phyloP scores from a whole-genome alignment of 1,284 basidiomycete species.

The Sporisorium sorghi region DNA sequence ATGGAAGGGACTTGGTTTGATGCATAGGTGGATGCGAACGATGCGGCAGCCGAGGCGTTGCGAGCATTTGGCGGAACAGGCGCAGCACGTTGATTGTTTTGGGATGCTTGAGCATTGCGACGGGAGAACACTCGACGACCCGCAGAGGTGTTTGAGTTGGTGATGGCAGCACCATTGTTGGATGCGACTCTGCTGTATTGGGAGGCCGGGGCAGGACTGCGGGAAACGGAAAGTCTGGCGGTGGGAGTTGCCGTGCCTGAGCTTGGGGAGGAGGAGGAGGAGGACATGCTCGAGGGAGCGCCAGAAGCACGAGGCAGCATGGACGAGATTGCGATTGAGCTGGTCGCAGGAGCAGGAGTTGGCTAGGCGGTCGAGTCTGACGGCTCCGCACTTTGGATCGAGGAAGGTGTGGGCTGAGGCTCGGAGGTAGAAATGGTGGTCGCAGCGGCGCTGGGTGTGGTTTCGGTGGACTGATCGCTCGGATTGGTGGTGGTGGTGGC shows the following conservation, averaged over 20 bases:
- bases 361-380: background rate
- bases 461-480: no score
- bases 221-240: background rate
- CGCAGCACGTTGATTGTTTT: background rate
- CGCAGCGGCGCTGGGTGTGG: background rate
- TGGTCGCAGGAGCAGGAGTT: constrained; percentile 1
- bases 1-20: constrained; percentile 32
- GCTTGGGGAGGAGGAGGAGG: constrained; percentile 25
- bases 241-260: constrained; percentile 29
- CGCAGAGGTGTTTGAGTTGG: background rate
- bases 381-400: background rate
- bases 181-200: no score
- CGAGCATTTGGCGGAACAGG: background rate
- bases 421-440: background rate
- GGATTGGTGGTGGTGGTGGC: background rate
- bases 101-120: background rate
- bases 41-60: constrained; percentile 12
- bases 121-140: background rate
- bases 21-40: constrained; percentile 22
- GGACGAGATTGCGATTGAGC: constrained; percentile 7
- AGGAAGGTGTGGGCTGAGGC: background rate
- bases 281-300: constrained; percentile 16
- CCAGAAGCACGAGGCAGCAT: constrained; percentile 38
- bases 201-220: background rate
- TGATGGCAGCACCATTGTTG: constrained; percentile 2